phyloP scores from a whole-genome alignment of 2,329 filamentous ascomycete species.

The Cordyceps sp. region DNA sequence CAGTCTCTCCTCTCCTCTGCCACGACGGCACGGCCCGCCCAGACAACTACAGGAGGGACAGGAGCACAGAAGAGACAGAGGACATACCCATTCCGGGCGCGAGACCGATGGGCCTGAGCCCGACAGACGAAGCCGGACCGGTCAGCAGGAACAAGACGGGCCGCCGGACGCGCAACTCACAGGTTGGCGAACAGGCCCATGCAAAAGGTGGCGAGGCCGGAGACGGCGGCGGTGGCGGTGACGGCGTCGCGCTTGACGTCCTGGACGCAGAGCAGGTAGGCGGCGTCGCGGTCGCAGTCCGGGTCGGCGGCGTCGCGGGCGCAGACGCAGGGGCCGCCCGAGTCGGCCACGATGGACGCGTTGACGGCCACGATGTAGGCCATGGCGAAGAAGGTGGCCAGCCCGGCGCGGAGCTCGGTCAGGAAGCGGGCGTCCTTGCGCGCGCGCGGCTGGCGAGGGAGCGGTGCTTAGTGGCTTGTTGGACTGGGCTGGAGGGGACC shows the following conservation, averaged over 20 bases:
- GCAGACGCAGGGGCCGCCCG: slow-evolving; percentile 64
- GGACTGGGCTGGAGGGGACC: too few species aligned
- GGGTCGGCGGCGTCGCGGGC: slow-evolving; percentile 31
- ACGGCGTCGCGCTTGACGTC: slow-evolving; percentile 62
- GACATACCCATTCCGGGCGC: slow-evolving; percentile 25
- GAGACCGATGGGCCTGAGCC: slow-evolving; percentile 16
- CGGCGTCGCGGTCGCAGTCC: slow-evolving; percentile 33
- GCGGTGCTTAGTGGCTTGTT: too few species aligned
- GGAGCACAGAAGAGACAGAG: too few species aligned
- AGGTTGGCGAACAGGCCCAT: slow-evolving; percentile 76
- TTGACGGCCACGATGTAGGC: slow-evolving; percentile 38
- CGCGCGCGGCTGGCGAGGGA: slow-evolving; percentile 37
- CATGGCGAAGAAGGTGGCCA: slow-evolving; percentile 62
- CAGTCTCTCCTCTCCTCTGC: not conserved
- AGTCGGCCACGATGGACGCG: slow-evolving; percentile 38
- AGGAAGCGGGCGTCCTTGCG: slow-evolving; percentile 63
- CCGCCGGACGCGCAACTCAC: too few species aligned
- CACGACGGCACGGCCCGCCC: too few species aligned
- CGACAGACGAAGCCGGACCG: not conserved
- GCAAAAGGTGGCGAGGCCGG: slow-evolving; percentile 61
- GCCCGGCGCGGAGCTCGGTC: slow-evolving; percentile 68
- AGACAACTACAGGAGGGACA: too few species aligned
- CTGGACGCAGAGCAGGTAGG: slow-evolving; percentile 46
- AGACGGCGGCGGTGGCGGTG: slow-evolving; percentile 71
- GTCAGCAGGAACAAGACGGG: not conserved